Conservation (phyloP, 2,329 filamentous ascomycete genomes). For the Neopestalotiopsis sp. region DNA sequence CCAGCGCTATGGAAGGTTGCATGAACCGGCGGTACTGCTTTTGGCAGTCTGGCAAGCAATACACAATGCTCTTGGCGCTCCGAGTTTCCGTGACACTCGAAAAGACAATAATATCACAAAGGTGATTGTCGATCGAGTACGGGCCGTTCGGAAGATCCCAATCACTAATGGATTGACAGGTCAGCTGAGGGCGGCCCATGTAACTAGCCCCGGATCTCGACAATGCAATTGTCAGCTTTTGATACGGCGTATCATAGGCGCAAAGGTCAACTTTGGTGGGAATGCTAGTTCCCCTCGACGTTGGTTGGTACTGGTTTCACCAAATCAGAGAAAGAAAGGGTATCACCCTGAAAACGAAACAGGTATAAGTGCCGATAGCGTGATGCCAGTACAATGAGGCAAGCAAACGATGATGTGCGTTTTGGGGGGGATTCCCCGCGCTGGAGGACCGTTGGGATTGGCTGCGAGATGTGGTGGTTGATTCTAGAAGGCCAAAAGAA, state of each 20-base stretch:
- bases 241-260: background rate
- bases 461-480: background rate
- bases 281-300: background rate
- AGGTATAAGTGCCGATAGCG: background rate
- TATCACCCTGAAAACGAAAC: background rate
- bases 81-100: background rate
- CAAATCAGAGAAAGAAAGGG: background rate
- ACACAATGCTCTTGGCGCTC: background rate
- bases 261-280: background rate
- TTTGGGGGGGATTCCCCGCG: background rate
- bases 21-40: background rate
- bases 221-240: conserved; percentile 5
- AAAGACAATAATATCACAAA: background rate
- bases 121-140: background rate
- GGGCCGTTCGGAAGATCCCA: background rate
- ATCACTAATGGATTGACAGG: background rate
- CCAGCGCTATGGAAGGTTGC: background rate
- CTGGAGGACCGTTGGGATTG: background rate
- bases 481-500: background rate
- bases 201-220: background rate
- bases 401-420: background rate
- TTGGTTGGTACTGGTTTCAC: background rate
- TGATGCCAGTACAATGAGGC: background rate
- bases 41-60: background rate
- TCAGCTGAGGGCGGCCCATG: background rate